phyloP scores from a whole-genome alignment of 257 asterid species.

The Prunella vulgaris region DNA sequence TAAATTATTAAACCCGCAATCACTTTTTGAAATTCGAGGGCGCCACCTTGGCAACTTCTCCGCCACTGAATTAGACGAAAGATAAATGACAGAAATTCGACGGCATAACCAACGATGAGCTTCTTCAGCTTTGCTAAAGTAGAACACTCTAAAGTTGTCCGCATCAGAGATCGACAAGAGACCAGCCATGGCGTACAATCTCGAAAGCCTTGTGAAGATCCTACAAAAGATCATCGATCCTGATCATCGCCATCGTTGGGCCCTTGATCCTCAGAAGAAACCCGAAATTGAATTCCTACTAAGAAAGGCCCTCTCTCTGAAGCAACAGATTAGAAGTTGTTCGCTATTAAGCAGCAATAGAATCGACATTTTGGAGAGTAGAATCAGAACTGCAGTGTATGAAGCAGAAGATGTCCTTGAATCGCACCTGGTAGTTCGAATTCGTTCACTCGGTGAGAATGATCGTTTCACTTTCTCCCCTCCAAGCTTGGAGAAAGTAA shows the following conservation, averaged over 20 bases:
- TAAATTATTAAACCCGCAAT: not conserved
- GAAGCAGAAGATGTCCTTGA: conserved; percentile 16
- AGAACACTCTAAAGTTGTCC: not conserved
- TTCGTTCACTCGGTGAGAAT: not conserved
- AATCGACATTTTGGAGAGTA: conserved; percentile 6
- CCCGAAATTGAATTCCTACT: conserved; percentile 2
- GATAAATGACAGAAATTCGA: not conserved
- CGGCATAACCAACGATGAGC: not conserved
- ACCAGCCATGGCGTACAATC: conserved; percentile 17
- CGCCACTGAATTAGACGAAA: not conserved
- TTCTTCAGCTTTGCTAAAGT: not conserved
- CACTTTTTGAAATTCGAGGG: not conserved
- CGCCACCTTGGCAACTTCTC: no score
- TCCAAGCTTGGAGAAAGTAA: not conserved
- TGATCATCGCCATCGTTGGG: not conserved
- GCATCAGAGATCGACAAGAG: not conserved
- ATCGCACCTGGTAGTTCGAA: not conserved
- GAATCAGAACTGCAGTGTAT: conserved; percentile 9
- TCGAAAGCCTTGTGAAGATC: conserved; percentile 15
- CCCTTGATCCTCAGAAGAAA: not conserved
- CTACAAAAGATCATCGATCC: not conserved
- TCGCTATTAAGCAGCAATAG: not conserved
- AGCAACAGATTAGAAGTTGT: not conserved
- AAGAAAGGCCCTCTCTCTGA: not conserved
- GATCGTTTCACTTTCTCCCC: not conserved